These are phyloP conservation scores for Hibiscus tridactylites DNA, from an alignment of 345 rosid genomes.

Conservation along the genomic window DNA sequence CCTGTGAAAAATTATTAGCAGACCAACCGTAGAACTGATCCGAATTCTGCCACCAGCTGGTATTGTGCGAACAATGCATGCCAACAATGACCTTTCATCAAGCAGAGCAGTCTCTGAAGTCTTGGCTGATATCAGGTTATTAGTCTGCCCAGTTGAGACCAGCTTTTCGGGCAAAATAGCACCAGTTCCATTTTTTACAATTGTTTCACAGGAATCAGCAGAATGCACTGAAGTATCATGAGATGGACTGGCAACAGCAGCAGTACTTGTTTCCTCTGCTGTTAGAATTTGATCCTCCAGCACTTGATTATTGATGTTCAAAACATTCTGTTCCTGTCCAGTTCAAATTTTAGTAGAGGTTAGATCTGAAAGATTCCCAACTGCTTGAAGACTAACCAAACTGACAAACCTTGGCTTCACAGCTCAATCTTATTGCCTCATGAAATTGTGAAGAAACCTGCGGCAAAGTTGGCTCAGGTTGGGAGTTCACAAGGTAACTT, in stretches of 20 bases:
- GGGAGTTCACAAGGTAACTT: conserved; percentile 33
- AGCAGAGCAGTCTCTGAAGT: background rate
- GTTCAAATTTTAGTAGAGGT: conserved; percentile 14
- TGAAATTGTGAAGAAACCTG: conserved; percentile 69
- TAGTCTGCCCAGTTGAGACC: background rate
- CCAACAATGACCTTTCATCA: background rate
- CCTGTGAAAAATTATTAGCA: background rate
- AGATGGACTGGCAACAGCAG: conserved; percentile 18
- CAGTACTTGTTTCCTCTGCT: conserved; percentile 42
- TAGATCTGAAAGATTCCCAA: conserved; percentile 3
- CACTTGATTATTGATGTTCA: conserved; percentile 27
- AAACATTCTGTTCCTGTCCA: conserved; percentile 43
- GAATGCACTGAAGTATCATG: conserved; percentile 22
- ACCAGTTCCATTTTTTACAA: background rate
- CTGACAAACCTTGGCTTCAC: conserved; percentile 47
- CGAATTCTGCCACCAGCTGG: background rate
- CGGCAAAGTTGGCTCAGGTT: conserved; percentile 46
- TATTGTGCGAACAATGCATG: background rate
- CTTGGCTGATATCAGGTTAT: background rate
- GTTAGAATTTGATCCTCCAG: conserved; percentile 34
- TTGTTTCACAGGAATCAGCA: background rate
- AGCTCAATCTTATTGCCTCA: conserved; percentile 40
- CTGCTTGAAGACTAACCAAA: conserved; percentile 2
- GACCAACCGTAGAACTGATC: background rate
- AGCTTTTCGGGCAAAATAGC: background rate